Evolutionary conservation across 2,329 filamentous ascomycete species (phyloP).

Genomic region (Coniochaeta sp.): DNA sequence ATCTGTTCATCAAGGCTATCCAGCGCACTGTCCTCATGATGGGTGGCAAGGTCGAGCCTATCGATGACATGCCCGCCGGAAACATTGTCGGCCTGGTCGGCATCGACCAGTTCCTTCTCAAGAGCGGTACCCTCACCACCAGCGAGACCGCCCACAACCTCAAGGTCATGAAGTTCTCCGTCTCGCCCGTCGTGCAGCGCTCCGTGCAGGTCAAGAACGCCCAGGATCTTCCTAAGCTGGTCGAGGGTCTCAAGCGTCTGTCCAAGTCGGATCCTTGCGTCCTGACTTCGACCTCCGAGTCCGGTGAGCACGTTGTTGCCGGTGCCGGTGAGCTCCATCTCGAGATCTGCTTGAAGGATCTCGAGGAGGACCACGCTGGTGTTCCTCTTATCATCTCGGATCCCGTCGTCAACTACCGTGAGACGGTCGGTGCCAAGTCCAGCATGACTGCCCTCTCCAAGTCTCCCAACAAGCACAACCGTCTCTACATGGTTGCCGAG

Average conservation of each 20-base stretch:
- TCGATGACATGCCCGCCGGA: conserved; percentile 97
- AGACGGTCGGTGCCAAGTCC: conserved; percentile 79
- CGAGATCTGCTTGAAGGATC: conserved; percentile 99
- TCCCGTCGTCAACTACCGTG: conserved; percentile 97
- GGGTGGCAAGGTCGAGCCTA: conserved; percentile 98
- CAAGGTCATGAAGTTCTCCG: conserved; percentile 99
- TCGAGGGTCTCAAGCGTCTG: conserved; percentile 99
- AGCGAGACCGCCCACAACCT: conserved; percentile 98
- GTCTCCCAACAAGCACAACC: conserved; percentile 99
- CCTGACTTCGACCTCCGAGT: conserved; percentile 79
- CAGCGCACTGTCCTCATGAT: conserved; percentile 99
- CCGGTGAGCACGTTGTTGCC: conserved; percentile 97
- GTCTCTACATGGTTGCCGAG: conserved; percentile 92
- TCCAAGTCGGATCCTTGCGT: conserved; percentile 99
- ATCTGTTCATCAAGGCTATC: conserved; percentile 98
- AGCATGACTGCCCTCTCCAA: conserved; percentile 97
- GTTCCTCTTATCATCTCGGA: conserved; percentile 96
- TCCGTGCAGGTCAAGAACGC: conserved; percentile 99
- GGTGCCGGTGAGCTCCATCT: conserved; percentile 99
- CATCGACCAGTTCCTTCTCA: conserved; percentile 99
- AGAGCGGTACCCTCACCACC: conserved; percentile 99
- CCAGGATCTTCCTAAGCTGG: conserved; percentile 98
- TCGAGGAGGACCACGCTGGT: conserved; percentile 98
- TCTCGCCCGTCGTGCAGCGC: conserved; percentile 96
- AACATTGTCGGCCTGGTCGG: conserved; percentile 99